Conservation (phyloP, 140 eudicot species). For the Senecio squalidus region DNA sequence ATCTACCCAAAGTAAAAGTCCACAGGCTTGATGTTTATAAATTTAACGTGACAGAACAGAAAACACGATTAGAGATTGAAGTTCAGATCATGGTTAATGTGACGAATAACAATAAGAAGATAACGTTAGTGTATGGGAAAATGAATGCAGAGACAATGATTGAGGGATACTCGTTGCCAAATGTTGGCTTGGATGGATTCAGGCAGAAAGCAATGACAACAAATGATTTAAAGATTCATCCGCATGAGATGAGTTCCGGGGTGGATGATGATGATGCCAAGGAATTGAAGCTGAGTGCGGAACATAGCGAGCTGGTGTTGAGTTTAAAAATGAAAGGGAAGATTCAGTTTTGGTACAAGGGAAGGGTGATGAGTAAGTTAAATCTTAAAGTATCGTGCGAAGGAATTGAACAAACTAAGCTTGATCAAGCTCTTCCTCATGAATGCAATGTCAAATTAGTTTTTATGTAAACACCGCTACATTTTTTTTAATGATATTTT, state of each 20-base stretch:
- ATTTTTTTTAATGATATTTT: too few relatives aligned
- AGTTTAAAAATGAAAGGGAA: slow-evolving; percentile 30
- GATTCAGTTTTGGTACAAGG: slow-evolving; percentile 25
- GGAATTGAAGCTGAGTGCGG: slow-evolving; percentile 11
- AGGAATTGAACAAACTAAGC: slow-evolving; percentile 24
- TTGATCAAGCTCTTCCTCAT: slow-evolving; percentile 37
- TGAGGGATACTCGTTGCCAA: slow-evolving; percentile 21
- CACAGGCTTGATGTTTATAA: slow-evolving; percentile 27
- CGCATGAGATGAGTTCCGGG: neutral
- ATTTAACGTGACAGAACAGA: slow-evolving; percentile 12
- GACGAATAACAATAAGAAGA: slow-evolving; percentile 32
- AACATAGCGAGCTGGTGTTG: slow-evolving; percentile 12
- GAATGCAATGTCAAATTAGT: slow-evolving; percentile 32
- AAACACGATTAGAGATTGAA: slow-evolving; percentile 21
- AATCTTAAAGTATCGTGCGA: slow-evolving; percentile 33
- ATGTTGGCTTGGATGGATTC: slow-evolving; percentile 7
- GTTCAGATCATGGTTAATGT: slow-evolving; percentile 28
- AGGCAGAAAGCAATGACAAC: slow-evolving; percentile 18
- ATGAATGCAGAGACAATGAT: slow-evolving; percentile 18
- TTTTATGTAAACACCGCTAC: too few relatives aligned
- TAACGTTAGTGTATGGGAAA: slow-evolving; percentile 24
- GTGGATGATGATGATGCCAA: slow-evolving; percentile 30
- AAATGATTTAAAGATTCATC: slow-evolving; percentile 20
- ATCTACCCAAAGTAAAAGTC: slow-evolving; percentile 34
- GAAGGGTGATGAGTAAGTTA: slow-evolving; percentile 20